Base-by-base conservation (phyloP, 768 basidiomycete species). In the Thelephora ganbajun region DNA sequence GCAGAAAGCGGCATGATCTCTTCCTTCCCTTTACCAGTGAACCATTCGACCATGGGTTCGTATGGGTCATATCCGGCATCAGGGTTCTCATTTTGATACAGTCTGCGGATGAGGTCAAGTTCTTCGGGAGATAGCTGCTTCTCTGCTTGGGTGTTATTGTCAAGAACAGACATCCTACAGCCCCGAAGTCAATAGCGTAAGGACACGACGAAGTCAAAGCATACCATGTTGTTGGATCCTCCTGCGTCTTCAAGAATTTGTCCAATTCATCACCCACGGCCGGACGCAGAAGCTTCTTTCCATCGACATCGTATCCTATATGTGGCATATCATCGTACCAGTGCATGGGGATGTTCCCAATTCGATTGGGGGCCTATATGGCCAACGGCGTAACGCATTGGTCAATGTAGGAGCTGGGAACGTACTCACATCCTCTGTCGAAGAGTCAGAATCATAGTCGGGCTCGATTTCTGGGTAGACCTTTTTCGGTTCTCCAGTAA, bases 301-400 rank as follows among this genome's bases (percentile, higher is more conserved):
- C 96, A 61, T 92, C 78, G 56, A 98, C 80, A 63, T 91, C 79
- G 66, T 99, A 99, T 42, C 96, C 96, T 59, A 99, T 76, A 65
- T 99, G 96, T n/a, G 96, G 96, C 55, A 99, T 70, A 69, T 98
- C 93, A 61, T 98, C 96, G 63, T 99, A 99, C 92, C 94, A 99
- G 59, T 99, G 92, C 74, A 85, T 83, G 42, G 96, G 96, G 51
- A 99, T 70, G 64, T 94, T 76, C 46, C 96, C 96, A 55, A 96
- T 79, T 50, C 93, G 88, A 61, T 96, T 98, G n/a, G 86, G 87
- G 47, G 80, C 76, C 92, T 98, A 54, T 3, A 9, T 5, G 2
- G 22, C 23, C 23, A 49, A 22, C 26, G 42, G 23, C 18, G 47
- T 22, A 18, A n/a, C 7, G 13, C 4, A 42, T 45, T 44, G 42